Evolutionary conservation across 768 basidiomycete genomes (phyloP).

Genomic region (Cystobasidium ongulense): DNA sequence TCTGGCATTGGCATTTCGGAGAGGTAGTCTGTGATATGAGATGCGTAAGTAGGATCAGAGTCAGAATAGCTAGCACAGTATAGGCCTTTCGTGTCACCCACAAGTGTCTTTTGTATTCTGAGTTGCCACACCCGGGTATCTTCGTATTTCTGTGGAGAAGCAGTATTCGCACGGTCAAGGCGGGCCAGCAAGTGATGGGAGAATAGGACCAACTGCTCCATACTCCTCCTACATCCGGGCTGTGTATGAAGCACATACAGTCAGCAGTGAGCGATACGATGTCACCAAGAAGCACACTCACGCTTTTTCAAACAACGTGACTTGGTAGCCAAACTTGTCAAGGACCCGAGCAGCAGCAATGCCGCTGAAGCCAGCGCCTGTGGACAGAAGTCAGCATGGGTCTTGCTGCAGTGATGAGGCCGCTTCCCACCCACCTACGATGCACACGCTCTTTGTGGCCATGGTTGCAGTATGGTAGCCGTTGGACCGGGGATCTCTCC

Average conservation of each 20-base stretch:
- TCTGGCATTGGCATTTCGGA: constrained; percentile 27
- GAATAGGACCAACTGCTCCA: constrained; percentile 9
- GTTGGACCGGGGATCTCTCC: background rate
- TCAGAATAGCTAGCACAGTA: background rate
- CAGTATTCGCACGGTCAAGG: background rate
- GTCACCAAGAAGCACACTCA: background rate
- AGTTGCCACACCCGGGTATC: constrained; percentile 28
- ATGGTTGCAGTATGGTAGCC: background rate
- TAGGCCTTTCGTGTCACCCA: background rate
- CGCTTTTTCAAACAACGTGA: constrained; percentile 26
- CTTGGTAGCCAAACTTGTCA: constrained; percentile 17
- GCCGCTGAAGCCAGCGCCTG: constrained; percentile 22
- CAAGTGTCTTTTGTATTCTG: constrained; percentile 25
- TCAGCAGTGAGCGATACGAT: background rate
- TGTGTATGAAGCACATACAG: background rate
- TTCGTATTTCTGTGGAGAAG: constrained; percentile 14
- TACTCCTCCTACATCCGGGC: constrained; percentile 30
- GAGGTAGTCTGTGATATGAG: constrained; percentile 11
- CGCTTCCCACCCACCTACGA: constrained; percentile 16
- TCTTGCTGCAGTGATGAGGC: background rate
- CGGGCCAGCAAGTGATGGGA: background rate
- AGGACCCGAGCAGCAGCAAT: constrained; percentile 20
- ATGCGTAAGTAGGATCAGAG: background rate
- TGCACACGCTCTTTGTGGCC: constrained; percentile 8
- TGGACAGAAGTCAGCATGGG: background rate